Percentiles rank a stretch among this genome's conserved stretches.
Evolutionary conservation across 1,139 yeast genomes (phyloP).

Genomic region (Pichia sp.): DNA sequence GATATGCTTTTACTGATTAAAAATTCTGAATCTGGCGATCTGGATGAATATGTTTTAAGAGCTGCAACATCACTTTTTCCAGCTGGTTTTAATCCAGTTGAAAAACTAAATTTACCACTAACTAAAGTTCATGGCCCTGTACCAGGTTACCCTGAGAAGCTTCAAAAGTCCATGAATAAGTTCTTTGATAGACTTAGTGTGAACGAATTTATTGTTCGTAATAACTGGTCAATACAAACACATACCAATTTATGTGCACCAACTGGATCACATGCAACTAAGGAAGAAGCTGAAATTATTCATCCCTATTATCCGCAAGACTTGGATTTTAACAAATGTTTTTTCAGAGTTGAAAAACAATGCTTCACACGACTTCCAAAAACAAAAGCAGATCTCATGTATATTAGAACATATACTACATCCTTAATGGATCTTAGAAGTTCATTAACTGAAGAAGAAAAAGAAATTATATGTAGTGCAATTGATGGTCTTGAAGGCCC

Average conservation of each 20-base stretch:
- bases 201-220: slow-evolving; percentile 50
- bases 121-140: slow-evolving; percentile 55
- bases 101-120: slow-evolving; percentile 48
- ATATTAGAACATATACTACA: slow-evolving; percentile 58
- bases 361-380: slow-evolving; percentile 51
- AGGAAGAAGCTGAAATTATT: slow-evolving; percentile 20
- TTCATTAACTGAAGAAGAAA: slow-evolving; percentile 37
- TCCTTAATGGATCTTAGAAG: slow-evolving; percentile 48
- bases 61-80: slow-evolving; percentile 67
- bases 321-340: slow-evolving; percentile 50
- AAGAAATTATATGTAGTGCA: slow-evolving; percentile 46
- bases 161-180: slow-evolving; percentile 55
- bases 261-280: slow-evolving; percentile 28
- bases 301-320: slow-evolving; percentile 35
- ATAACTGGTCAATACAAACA: slow-evolving; percentile 58
- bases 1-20: slow-evolving; percentile 56
- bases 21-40: slow-evolving; percentile 39
- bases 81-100: slow-evolving; percentile 63
- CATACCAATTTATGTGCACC: slow-evolving; percentile 47
- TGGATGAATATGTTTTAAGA: slow-evolving; percentile 52
- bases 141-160: slow-evolving; percentile 50
- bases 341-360: slow-evolving; percentile 59
- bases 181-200: slow-evolving; percentile 46
- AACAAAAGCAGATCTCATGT: slow-evolving; percentile 47
- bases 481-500: slow-evolving; percentile 26